Percentiles rank a stretch among this genome's conserved stretches.
These are phyloP conservation scores for Yamadazyma nakazawae DNA, from an alignment of 805 yeast species.

Conservation along the genomic window DNA sequence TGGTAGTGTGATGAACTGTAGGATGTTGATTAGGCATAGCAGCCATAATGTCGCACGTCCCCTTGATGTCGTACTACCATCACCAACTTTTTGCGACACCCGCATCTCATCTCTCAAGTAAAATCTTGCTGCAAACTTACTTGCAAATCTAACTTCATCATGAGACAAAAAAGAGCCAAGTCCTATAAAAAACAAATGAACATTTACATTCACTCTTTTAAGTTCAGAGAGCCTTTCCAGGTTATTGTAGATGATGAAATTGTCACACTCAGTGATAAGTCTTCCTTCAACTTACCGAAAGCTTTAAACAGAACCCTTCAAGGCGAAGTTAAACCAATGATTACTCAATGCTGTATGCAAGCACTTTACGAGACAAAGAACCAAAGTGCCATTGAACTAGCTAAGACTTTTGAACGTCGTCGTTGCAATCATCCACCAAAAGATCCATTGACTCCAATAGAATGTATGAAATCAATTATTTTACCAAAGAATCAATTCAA, in stretches of 20 bases:
- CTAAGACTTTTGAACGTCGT: constrained; percentile 84
- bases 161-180: constrained; percentile 97
- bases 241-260: constrained; percentile 81
- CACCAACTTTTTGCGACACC: not conserved
- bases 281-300: constrained; percentile 75
- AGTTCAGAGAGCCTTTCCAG: constrained; percentile 92
- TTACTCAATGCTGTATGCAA: constrained; percentile 94
- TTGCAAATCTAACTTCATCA: constrained; percentile 20
- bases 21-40: no score
- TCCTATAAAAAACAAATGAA: constrained; percentile 90
- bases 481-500: constrained; percentile 82
- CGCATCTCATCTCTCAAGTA: not conserved
- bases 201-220: constrained; percentile 79
- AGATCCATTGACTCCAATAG: constrained; percentile 59
- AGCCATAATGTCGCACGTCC: not conserved
- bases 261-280: constrained; percentile 59
- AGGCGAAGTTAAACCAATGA: constrained; percentile 81
- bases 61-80: not conserved
- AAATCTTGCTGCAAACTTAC: not conserved
- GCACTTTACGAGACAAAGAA: constrained; percentile 69
- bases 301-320: constrained; percentile 81
- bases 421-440: constrained; percentile 81
- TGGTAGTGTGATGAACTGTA: no score
- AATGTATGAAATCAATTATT: constrained; percentile 73
- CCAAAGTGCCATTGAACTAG: constrained; percentile 74